Conservation (phyloP, 2,329 filamentous ascomycete genomes). For the Gaeumannomyces sp. region DNA sequence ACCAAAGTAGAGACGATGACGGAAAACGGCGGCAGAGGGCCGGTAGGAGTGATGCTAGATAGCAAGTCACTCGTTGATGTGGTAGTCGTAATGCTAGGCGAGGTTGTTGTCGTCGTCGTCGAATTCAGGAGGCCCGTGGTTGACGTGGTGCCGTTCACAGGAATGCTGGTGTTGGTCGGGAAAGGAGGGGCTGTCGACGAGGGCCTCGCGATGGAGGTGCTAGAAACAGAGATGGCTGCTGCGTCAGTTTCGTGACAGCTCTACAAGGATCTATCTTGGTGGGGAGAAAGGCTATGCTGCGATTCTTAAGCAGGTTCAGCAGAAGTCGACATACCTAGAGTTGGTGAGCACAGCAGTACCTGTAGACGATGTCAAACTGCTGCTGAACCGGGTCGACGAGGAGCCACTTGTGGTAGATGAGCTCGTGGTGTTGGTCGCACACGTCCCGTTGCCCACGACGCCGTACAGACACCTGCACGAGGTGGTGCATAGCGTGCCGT, state of each 20-base stretch:
- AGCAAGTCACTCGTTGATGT: not conserved
- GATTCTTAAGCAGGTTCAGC: not conserved
- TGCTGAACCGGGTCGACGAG: not conserved
- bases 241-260: not conserved
- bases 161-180: not conserved
- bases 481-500: constrained; percentile 29
- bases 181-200: not conserved
- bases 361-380: not conserved
- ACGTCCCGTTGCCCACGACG: constrained; percentile 14
- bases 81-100: not conserved
- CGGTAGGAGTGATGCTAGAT: not conserved
- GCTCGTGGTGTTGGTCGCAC: constrained; percentile 6
- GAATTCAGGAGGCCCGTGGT: not conserved
- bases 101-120: not conserved
- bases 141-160: not conserved
- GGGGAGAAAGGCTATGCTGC: not conserved
- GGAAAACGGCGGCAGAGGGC: not conserved
- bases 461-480: constrained; percentile 32
- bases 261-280: no score
- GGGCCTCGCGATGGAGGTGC: not conserved
- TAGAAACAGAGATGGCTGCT: not conserved
- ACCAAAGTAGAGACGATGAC: not conserved
- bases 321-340: constrained; percentile 1
- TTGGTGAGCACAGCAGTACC: constrained; percentile 1
- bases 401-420: constrained; percentile 1